phyloP scores from a whole-genome alignment of 306 rosid species.

The Rosa multiflora region DNA sequence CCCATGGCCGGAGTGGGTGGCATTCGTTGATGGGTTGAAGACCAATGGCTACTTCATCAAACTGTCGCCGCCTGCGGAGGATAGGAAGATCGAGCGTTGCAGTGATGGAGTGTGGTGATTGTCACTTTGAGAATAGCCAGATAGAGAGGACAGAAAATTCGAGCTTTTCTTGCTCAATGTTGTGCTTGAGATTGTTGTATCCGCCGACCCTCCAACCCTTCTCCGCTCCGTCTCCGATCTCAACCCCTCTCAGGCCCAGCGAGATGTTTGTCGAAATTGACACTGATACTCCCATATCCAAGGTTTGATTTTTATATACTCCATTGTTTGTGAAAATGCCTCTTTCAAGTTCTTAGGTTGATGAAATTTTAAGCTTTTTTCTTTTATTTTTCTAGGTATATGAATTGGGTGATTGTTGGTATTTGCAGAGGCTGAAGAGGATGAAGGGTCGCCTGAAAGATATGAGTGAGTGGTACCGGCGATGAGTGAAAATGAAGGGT shows the following conservation, averaged over 20 bases:
- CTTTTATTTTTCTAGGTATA: no score
- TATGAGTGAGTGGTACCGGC: slow-evolving; percentile 49
- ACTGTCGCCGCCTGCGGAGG: slow-evolving; percentile 23
- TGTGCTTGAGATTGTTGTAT: background rate
- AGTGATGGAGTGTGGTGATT: no score
- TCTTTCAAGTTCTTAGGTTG: background rate
- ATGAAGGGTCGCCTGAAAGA: slow-evolving; percentile 43
- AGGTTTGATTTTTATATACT: slow-evolving; percentile 16
- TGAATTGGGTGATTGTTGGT: no score
- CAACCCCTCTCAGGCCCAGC: slow-evolving; percentile 22
- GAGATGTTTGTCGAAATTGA: slow-evolving; percentile 18
- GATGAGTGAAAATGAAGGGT: no score
- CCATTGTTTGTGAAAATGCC: background rate
- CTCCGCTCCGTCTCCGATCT: slow-evolving; percentile 29
- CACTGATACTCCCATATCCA: slow-evolving; percentile 27
- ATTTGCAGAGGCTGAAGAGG: slow-evolving; percentile 41
- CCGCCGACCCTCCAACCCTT: slow-evolving; percentile 2
- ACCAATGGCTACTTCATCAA: slow-evolving; percentile 62
- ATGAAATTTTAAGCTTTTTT: background rate
- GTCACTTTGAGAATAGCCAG: no score
- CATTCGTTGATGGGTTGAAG: slow-evolving; percentile 71
- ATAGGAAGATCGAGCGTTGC: no score
- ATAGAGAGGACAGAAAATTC: no score
- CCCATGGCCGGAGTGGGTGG: slow-evolving; percentile 96
- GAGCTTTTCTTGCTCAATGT: no score